These are phyloP conservation scores for Quercus lobata DNA, from an alignment of 331 rosid genomes.

Conservation along the genomic window DNA sequence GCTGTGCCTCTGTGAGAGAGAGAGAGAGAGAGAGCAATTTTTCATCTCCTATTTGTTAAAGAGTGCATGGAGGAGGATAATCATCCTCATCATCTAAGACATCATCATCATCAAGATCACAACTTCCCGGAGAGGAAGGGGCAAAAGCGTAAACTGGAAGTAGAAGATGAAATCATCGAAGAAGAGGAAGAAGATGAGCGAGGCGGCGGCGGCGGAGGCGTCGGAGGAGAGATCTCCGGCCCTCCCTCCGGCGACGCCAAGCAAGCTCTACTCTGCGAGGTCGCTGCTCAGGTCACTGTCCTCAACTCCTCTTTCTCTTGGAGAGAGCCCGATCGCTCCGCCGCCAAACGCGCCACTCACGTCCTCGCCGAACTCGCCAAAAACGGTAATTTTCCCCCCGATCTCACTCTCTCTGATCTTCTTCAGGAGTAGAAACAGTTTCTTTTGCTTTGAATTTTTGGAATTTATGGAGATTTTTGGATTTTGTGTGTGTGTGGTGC, in stretches of 20 bases:
- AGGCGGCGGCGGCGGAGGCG: no score
- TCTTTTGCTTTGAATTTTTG: background rate
- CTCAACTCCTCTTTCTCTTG: conserved; percentile 76
- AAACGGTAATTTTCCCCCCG: conserved; percentile 48
- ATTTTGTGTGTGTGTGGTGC: conserved; percentile 27
- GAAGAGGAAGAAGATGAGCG: conserved; percentile 28
- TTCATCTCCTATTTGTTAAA: conserved; percentile 6
- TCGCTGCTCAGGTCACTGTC: conserved; percentile 53
- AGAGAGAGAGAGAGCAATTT: no score
- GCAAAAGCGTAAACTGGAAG: conserved; percentile 88
- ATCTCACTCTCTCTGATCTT: conserved; percentile 6
- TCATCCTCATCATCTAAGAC: conserved; percentile 30
- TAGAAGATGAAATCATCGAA: conserved; percentile 33
- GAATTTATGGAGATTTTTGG: background rate
- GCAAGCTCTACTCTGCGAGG: conserved; percentile 56
- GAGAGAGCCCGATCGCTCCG: conserved; percentile 79
- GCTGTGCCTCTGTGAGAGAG: no score
- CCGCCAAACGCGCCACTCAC: conserved; percentile 94
- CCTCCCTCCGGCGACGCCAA: conserved; percentile 68
- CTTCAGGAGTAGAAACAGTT: background rate
- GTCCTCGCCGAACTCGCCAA: conserved; percentile 99
- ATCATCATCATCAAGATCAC: conserved; percentile 59
- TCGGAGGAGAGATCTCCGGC: conserved; percentile 43
- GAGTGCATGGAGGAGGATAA: conserved; percentile 48
- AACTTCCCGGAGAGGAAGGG: conserved; percentile 78